A percentile compares a stretch with the other conserved stretches of the same genome.
phyloP scores from a whole-genome alignment of 1,139 yeast species.

The Protomyces lactucae-debilis region DNA sequence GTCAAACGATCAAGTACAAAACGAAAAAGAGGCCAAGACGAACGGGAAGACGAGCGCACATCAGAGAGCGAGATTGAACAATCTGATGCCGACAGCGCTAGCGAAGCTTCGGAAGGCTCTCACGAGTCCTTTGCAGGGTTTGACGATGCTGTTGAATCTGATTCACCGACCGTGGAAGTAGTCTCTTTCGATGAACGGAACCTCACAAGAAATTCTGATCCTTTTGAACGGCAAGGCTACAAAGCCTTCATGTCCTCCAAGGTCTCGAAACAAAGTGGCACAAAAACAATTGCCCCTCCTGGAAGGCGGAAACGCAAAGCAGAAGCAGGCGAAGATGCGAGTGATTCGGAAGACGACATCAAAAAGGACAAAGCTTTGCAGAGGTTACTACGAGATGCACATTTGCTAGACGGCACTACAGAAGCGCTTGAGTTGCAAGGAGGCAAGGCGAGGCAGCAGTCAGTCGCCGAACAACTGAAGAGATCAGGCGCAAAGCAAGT shows the following conservation, averaged over 20 bases:
- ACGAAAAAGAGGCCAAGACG: neutral
- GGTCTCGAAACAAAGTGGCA: constrained; percentile 3
- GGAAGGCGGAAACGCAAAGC: neutral
- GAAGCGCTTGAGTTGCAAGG: constrained; percentile 4
- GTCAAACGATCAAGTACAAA: neutral
- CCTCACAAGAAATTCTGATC: neutral
- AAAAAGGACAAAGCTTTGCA: constrained; percentile 30
- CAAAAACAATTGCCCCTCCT: neutral
- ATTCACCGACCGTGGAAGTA: constrained; percentile 8
- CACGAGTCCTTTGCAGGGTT: constrained; percentile 7
- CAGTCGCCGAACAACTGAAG: constrained; percentile 5
- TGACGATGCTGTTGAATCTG: neutral
- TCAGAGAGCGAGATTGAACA: neutral
- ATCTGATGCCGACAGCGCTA: neutral
- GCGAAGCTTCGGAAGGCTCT: neutral
- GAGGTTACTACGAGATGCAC: constrained; percentile 28
- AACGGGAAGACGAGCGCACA: neutral
- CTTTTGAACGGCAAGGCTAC: constrained; percentile 6
- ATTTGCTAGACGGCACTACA: constrained; percentile 22
- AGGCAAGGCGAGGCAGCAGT: constrained; percentile 17
- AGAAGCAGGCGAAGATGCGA: constrained; percentile 9
- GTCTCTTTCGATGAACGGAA: constrained; percentile 13
- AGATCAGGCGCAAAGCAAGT: constrained; percentile 13
- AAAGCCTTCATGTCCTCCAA: constrained; percentile 24
- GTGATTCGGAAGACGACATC: constrained; percentile 15